Conservation (phyloP, 1,284 basidiomycete species). For the Apiotrichum porosum region DNA sequence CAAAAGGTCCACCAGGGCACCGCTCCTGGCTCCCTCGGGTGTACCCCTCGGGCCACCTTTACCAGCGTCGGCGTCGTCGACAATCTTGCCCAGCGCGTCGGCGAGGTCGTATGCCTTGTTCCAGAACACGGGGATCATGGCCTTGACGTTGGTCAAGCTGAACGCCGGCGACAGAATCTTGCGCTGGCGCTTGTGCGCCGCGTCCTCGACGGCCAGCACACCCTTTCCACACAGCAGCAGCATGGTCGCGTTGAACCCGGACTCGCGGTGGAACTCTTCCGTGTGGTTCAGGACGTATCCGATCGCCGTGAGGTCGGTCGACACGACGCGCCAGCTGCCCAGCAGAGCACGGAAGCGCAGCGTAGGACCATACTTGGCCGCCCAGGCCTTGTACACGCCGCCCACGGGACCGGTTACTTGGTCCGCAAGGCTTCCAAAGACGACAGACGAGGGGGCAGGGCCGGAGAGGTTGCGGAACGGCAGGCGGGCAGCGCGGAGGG, state of each 20-base stretch:
- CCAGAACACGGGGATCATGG: conserved; percentile 60
- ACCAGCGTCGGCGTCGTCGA: too few relatives aligned
- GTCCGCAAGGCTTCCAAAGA: conserved; percentile 9
- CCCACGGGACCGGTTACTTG: neutral
- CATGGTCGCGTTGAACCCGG: conserved; percentile 58
- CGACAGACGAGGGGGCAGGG: neutral
- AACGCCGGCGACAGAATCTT: conserved; percentile 51
- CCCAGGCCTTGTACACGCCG: neutral
- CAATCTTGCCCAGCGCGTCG: conserved; percentile 28
- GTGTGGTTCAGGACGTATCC: conserved; percentile 59
- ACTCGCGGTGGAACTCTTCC: conserved; percentile 64
- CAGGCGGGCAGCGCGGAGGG: neutral
- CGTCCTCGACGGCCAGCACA: conserved; percentile 49
- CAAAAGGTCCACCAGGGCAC: too few relatives aligned
- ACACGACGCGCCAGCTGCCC: conserved; percentile 52
- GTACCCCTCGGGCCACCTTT: too few relatives aligned
- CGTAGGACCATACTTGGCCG: conserved; percentile 17
- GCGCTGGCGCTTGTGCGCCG: conserved; percentile 54
- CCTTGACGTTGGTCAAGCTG: conserved; percentile 38
- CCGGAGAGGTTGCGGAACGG: conserved; percentile 16
- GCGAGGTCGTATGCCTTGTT: conserved; percentile 57
- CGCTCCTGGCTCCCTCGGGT: too few relatives aligned
- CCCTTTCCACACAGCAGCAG: conserved; percentile 45
- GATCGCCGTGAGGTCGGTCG: conserved; percentile 59
- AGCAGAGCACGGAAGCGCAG: conserved; percentile 26